Evolutionary conservation across 768 basidiomycete species (phyloP).

Genomic region (Lentinula raphanica): DNA sequence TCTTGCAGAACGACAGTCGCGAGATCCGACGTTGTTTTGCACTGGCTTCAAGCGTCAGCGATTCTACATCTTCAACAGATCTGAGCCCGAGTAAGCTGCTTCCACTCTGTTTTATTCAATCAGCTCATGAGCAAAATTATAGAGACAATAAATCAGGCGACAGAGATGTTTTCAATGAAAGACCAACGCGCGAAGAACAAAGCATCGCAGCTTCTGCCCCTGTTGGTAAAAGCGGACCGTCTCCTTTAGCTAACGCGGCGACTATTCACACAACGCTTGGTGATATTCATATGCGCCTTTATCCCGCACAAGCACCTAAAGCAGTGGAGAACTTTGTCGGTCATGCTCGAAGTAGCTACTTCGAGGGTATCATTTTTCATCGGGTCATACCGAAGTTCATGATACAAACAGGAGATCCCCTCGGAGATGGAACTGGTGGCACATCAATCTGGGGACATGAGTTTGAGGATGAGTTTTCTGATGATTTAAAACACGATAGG

Average conservation of each 20-base stretch:
- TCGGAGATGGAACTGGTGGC: constrained; percentile 92
- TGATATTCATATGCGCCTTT: constrained; percentile 85
- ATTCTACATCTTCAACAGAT: constrained; percentile 92
- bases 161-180: constrained; percentile 97
- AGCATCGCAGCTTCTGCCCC: constrained; percentile 67
- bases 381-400: constrained; percentile 98
- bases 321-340: constrained; percentile 98
- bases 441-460: constrained; percentile 85
- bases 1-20: constrained; percentile 72
- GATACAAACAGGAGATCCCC: constrained; percentile 93
- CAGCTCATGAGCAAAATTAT: constrained; percentile 1
- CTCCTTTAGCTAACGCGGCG: constrained; percentile 70
- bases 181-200: constrained; percentile 94
- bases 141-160: constrained; percentile 86
- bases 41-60: constrained; percentile 90
- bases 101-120: background rate
- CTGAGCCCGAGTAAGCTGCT: constrained; percentile 76
- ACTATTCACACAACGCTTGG: constrained; percentile 95
- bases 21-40: constrained; percentile 90
- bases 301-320: constrained; percentile 90
- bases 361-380: constrained; percentile 92
- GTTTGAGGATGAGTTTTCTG: constrained; percentile 91
- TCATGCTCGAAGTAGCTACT: constrained; percentile 83
- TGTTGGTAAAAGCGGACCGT: constrained; percentile 47
- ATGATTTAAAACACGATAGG: constrained; percentile 88